Evolutionary conservation across 2,329 filamentous ascomycete species (phyloP).

Genomic region (Seiridium cupressi): DNA sequence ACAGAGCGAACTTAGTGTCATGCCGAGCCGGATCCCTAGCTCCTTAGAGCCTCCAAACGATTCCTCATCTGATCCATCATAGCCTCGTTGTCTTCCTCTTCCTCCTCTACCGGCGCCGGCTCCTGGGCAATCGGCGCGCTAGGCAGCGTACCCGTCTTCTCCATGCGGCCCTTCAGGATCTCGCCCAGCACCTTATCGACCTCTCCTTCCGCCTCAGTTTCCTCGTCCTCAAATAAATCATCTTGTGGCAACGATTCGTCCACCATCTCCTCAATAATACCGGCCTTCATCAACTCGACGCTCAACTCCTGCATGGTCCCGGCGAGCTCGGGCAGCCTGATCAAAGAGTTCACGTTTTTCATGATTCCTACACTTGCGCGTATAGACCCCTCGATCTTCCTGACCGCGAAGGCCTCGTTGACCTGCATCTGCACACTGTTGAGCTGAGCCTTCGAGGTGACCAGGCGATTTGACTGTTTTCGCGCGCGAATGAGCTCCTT

Average conservation of each 20-base stretch:
- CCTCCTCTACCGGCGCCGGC: conserved; percentile 54
- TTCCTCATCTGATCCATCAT: conserved; percentile 95
- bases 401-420: conserved; percentile 90
- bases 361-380: conserved; percentile 86
- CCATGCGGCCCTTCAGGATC: conserved; percentile 79
- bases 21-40: conserved; percentile 46
- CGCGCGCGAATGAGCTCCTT: conserved; percentile 82
- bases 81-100: conserved; percentile 83
- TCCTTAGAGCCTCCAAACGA: conserved; percentile 85
- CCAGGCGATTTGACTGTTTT: conserved; percentile 69
- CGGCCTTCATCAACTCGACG: conserved; percentile 86
- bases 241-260: conserved; percentile 78
- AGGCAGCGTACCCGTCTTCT: conserved; percentile 54
- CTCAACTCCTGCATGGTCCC: conserved; percentile 87
- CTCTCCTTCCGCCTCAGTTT: conserved; percentile 74
- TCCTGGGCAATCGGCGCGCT: conserved; percentile 31
- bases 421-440: conserved; percentile 96
- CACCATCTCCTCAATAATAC: conserved; percentile 97
- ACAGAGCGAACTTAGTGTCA: background rate
- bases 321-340: conserved; percentile 81
- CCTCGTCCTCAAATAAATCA: conserved; percentile 68
- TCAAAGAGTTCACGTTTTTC: conserved; percentile 89
- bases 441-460: conserved; percentile 88
- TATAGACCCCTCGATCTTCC: conserved; percentile 94
- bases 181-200: conserved; percentile 92